Base-by-base conservation (phyloP, 306 rosid genomes). In the Medicago ruthenica region DNA sequence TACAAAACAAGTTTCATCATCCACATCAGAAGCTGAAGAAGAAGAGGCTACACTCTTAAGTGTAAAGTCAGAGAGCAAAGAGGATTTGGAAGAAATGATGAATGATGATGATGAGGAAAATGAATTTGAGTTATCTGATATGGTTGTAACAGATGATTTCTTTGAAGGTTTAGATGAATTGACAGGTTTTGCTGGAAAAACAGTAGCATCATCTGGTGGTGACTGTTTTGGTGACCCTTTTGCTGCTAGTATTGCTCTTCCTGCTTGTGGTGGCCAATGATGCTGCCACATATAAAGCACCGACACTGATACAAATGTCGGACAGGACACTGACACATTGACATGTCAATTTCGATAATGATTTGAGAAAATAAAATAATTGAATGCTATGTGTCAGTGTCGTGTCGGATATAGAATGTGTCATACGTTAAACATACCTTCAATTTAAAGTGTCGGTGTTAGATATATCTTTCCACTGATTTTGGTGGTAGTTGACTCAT, bases 111-210 rank as follows among this genome's bases (percentile, higher is more conserved):
- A 88, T 9, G 98, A 90, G 37, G 90, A 84, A 17, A 88, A 86
- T 40, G 89, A 84, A 18, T 76, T 95, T 66, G 96, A 82, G 14
- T 3, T 81, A 14, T 82, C 89, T 22, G 95, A 90, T 69, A 79
- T 85, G 70, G 82, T 83, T 6, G 70, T 92, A 13, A 77, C 86
- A 37, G 93, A 92, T 62, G 97, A 95, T 85, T 95, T 92, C 90
- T 90, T 89, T 58, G 92, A 85, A 76, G 99, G 96, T 5, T 85
- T 92, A 60, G 97, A 92, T 9, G 97, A 89, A 21, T 77, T 95
- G 4, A 87, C 86, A 13, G 70, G 89, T 15, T 87, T 85, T 55
- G 16, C 24, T 51, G 54, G 41, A 20, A 17, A 42, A 2, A 54
- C 14, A 1, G 6, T 14, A 61, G 21, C 21, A 2, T 57, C 63